These are phyloP conservation scores for Dichomitus squalens DNA, from an alignment of 1,284 basidiomycete genomes.

Conservation along the genomic window DNA sequence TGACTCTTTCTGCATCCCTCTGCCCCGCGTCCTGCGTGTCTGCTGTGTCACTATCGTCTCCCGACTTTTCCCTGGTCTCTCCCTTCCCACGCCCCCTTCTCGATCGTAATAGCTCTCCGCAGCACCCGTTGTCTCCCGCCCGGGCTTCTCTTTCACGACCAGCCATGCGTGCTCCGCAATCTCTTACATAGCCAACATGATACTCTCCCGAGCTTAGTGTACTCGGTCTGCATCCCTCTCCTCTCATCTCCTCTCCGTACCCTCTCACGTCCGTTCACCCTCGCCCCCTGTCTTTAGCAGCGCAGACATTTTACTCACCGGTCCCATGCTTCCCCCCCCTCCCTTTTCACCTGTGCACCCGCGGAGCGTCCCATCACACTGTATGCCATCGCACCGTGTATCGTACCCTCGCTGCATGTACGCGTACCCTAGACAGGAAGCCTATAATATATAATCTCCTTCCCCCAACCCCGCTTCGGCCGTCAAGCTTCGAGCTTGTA, in stretches of 20 bases:
- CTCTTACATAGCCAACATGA: not conserved
- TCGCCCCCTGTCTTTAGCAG: not conserved
- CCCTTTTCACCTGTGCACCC: not conserved
- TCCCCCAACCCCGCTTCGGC: too few relatives aligned
- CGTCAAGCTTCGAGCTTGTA: too few relatives aligned
- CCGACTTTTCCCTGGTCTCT: not conserved
- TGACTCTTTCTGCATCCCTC: conserved; percentile 13
- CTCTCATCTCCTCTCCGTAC: not conserved
- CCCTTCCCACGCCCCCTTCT: conserved; percentile 10
- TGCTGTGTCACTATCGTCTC: conserved; percentile 6
- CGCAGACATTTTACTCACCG: not conserved
- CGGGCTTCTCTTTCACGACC: not conserved
- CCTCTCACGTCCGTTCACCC: not conserved
- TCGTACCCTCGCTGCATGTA: conserved; percentile 21
- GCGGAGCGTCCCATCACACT: not conserved
- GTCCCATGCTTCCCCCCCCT: not conserved
- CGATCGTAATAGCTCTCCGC: conserved; percentile 19
- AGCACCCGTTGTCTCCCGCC: conserved; percentile 3
- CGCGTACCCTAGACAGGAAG: conserved; percentile 19
- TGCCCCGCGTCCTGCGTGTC: conserved; percentile 6
- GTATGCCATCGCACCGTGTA: conserved; percentile 2
- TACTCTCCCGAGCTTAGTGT: too few relatives aligned
- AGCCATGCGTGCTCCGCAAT: conserved; percentile 4
- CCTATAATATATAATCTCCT: conserved; percentile 22
- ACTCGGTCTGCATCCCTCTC: too few relatives aligned